These are phyloP conservation scores for Chlamydomonas reinhardtii DNA, from an alignment of 163 green algal genomes.

Conservation along the genomic window DNA sequence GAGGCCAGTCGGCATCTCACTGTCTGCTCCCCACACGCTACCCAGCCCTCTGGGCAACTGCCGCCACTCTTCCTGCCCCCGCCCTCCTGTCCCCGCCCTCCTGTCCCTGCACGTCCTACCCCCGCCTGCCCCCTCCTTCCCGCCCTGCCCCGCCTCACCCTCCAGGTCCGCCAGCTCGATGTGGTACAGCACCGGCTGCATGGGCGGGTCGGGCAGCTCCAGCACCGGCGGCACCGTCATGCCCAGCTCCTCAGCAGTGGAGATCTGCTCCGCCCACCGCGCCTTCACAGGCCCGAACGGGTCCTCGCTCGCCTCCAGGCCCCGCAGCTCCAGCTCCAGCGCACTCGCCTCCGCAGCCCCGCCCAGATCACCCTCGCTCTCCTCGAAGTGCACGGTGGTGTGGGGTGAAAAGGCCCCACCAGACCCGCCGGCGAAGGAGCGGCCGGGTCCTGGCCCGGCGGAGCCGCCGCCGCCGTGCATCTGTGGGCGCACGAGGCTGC, in stretches of 20 bases:
- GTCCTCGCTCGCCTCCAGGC: slow-evolving; percentile 16
- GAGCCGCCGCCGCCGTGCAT: not conserved
- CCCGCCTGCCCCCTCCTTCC: not conserved
- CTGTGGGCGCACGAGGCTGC: not conserved
- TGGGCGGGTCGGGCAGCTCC: slow-evolving; percentile 22
- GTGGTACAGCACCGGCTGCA: slow-evolving; percentile 47
- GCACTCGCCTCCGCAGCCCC: too few relatives aligned
- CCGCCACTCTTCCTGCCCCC: too few relatives aligned
- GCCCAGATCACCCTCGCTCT: not conserved
- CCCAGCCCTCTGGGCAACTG: too few relatives aligned
- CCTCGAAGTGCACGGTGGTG: not conserved
- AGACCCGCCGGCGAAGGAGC: not conserved
- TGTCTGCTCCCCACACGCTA: too few relatives aligned
- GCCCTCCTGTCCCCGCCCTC: too few relatives aligned
- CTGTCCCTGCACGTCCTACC: not conserved
- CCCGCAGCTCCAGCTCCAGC: slow-evolving; percentile 8
- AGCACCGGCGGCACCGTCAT: slow-evolving; percentile 25
- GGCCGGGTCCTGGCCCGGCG: not conserved
- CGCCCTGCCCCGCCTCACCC: not conserved
- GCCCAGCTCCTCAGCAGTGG: slow-evolving; percentile 9
- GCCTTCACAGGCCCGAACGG: slow-evolving; percentile 13
- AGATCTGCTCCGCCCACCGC: slow-evolving; percentile 42
- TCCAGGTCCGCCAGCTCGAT: slow-evolving; percentile 43
- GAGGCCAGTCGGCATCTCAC: too few relatives aligned
- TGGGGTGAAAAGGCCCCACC: not conserved